Evolutionary conservation across 352 stramenopile species (phyloP), one percentile per base, ranked within the genome.

Genomic region (Phytopythium oedochilum): DNA sequence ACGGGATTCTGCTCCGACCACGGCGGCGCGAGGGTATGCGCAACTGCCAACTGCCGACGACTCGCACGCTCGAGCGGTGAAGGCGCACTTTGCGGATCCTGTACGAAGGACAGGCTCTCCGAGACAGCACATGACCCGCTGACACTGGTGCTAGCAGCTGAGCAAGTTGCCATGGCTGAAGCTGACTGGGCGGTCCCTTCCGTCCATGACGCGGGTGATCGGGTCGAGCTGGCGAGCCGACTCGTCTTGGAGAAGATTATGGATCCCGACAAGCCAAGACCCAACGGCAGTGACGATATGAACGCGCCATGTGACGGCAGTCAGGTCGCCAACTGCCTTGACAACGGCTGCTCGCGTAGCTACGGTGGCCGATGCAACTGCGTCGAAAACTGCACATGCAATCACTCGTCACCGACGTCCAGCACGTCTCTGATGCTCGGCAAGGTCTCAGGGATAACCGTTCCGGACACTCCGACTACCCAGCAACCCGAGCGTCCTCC

Each of bases 291-390:
- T 15, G 32, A 31, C 29, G 35, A 29, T 35, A 26, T 53, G 14
- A 68, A 63, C n/a, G 34, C 57, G 20, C 39, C 53, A 12, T 83
- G 73, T 28, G 61, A 75, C 34, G 68, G 71, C 23, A 69, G 59
- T 36, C 61, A 75, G 20, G 39, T 79, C 15, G 73, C 68, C 12
- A 87, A 72, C 40, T 89, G 78, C 45, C 65, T 89, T 20, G 66
- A 87, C 17, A 91, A 88, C 42, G 81, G 81, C 15, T 91, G 81
- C 22, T 60, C 74, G 5, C 65, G 75, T 20, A 86, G 76, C 55
- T 91, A 81, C 64, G 81, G 81, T 10, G 74, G 76, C 4, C 40
- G 59, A 12, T 91, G 81, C 51, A 91, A 88, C 46, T 91, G 81
- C 63, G 62, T 66, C 39, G 56, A 52, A 2, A 59, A 70, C 14